phyloP scores from a whole-genome alignment of 768 basidiomycete genomes.

The Leccinum uliginosum region DNA sequence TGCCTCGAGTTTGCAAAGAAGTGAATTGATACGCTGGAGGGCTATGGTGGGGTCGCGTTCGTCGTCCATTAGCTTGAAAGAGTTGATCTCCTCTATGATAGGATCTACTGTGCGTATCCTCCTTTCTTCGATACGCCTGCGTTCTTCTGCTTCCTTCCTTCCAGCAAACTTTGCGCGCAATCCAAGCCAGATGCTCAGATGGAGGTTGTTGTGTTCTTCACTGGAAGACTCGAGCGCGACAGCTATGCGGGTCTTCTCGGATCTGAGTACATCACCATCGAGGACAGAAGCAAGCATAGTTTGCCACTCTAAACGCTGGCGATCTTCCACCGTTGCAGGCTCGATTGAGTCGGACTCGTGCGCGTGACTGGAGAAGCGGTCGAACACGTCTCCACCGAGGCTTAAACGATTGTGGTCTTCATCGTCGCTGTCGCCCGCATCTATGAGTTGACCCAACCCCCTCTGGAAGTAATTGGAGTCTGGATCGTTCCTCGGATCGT shows the following conservation, averaged over 20 bases:
- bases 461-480: constrained; percentile 79
- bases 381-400: constrained; percentile 41
- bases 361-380: constrained; percentile 48
- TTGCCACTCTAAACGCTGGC: constrained; percentile 91
- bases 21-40: constrained; percentile 55
- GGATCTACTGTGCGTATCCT: constrained; percentile 75
- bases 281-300: constrained; percentile 92
- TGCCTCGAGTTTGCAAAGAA: constrained; percentile 74
- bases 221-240: constrained; percentile 66
- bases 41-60: constrained; percentile 38
- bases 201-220: constrained; percentile 64
- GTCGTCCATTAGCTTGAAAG: constrained; percentile 58
- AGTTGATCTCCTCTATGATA: constrained; percentile 77
- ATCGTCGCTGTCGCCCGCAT: constrained; percentile 72
- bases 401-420: constrained; percentile 52
- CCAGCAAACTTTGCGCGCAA: constrained; percentile 84
- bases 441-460: constrained; percentile 63
- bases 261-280: constrained; percentile 89
- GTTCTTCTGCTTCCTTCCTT: constrained; percentile 77
- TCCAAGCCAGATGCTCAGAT: constrained; percentile 81
- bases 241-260: constrained; percentile 91
- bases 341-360: constrained; percentile 62
- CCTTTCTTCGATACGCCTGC: constrained; percentile 75
- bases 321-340: constrained; percentile 68
- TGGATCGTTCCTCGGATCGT: constrained; percentile 75